Percentiles rank a stretch among this genome's conserved stretches.
Evolutionary conservation across 768 basidiomycete genomes (phyloP).

Genomic region (Hypholoma fasciculare): DNA sequence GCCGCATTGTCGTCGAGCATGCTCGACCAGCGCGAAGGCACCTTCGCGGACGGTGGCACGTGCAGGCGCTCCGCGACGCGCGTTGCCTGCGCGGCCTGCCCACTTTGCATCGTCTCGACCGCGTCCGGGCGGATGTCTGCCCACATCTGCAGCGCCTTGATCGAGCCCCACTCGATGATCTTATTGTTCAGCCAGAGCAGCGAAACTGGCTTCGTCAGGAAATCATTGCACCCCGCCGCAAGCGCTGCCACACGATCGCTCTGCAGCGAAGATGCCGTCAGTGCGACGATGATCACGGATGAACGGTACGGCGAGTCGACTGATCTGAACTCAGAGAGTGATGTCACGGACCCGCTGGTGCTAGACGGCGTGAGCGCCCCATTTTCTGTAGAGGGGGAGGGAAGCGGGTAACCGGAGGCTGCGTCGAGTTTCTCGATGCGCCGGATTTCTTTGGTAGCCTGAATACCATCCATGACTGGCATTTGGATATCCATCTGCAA

Average conservation of each 20-base stretch:
- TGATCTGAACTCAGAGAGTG: conserved; percentile 42
- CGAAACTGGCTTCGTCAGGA: conserved; percentile 96
- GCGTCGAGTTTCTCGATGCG: conserved; percentile 73
- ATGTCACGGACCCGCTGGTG: conserved; percentile 20
- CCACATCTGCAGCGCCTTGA: conserved; percentile 93
- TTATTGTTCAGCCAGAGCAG: conserved; percentile 96
- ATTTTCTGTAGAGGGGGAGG: conserved; percentile 62
- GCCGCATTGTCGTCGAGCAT: conserved; percentile 2
- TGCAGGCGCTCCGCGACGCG: conserved; percentile 49
- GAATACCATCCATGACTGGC: conserved; percentile 98
- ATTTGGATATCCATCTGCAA: conserved; percentile 99
- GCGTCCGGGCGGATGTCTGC: conserved; percentile 73
- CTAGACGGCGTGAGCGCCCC: conserved; percentile 52
- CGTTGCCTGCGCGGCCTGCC: conserved; percentile 40
- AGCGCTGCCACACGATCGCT: conserved; percentile 96
- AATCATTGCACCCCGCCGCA: conserved; percentile 98
- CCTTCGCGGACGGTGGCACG: conserved; percentile 21
- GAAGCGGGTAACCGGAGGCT: conserved; percentile 65
- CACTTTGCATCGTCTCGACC: conserved; percentile 36
- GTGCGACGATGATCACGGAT: conserved; percentile 98
- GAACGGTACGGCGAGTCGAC: conserved; percentile 75
- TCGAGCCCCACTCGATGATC: conserved; percentile 99
- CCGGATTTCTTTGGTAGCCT: conserved; percentile 95
- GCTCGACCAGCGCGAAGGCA: neutral
- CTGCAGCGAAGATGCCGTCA: conserved; percentile 95